These are phyloP conservation scores for Danielozyma ontarioensis DNA, from an alignment of 805 yeast species.

Conservation along the genomic window DNA sequence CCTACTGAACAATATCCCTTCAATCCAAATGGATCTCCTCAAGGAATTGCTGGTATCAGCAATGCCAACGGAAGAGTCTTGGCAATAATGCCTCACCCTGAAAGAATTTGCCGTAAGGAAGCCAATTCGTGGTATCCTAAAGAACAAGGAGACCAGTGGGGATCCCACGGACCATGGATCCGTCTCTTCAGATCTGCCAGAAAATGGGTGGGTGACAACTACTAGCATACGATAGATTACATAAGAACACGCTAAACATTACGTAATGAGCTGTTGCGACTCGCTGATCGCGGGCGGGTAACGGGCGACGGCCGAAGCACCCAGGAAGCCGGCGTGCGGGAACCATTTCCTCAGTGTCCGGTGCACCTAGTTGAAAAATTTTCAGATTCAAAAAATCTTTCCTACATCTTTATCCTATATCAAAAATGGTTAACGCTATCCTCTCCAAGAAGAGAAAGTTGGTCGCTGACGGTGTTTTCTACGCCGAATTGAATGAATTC, in stretches of 20 bases:
- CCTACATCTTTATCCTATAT: constrained; percentile 2
- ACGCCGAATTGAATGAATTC: constrained; percentile 99
- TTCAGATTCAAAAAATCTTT: too few relatives aligned
- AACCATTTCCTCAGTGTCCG: too few relatives aligned
- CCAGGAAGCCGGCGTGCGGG: too few relatives aligned
- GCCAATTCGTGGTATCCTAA: constrained; percentile 87
- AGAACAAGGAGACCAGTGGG: constrained; percentile 58
- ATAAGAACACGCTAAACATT: too few relatives aligned
- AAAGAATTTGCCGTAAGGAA: constrained; percentile 83
- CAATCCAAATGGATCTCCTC: constrained; percentile 95
- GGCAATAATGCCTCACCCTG: constrained; percentile 99
- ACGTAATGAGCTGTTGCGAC: too few relatives aligned
- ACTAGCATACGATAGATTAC: constrained; percentile 5
- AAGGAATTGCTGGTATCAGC: constrained; percentile 87
- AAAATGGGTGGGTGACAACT: constrained; percentile 70
- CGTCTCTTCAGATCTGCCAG: constrained; percentile 89
- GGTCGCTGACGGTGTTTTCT: constrained; percentile 99
- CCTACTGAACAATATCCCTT: constrained; percentile 80
- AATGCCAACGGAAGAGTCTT: constrained; percentile 91
- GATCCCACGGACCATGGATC: constrained; percentile 92
- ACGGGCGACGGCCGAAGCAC: too few relatives aligned
- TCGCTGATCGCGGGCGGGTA: too few relatives aligned
- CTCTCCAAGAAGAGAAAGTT: constrained; percentile 96
- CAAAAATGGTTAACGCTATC: constrained; percentile 41
- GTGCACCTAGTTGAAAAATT: not conserved